Percentiles rank a stretch among this genome's conserved stretches.
Evolutionary conservation across 2,329 filamentous ascomycete genomes (phyloP).

Genomic region (Fusarium sp.): DNA sequence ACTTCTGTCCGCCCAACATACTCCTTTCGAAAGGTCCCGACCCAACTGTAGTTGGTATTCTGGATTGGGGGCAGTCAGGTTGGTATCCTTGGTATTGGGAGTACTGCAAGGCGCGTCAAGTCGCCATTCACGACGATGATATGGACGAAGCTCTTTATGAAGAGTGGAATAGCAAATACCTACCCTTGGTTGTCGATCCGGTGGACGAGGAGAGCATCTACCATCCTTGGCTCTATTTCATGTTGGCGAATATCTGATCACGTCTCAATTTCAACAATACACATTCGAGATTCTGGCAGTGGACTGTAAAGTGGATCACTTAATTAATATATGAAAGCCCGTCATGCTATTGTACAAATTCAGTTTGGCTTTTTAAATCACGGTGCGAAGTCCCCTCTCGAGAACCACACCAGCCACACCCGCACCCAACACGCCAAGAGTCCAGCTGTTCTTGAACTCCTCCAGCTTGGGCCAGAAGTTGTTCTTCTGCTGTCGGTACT

Average conservation of each 20-base stretch:
- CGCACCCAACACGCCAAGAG: neutral
- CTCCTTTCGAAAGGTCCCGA: conserved; percentile 32
- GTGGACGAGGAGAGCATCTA: conserved; percentile 49
- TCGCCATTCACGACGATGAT: conserved; percentile 33
- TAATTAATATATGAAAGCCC: too few relatives aligned
- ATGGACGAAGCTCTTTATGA: conserved; percentile 42
- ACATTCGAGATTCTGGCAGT: too few relatives aligned
- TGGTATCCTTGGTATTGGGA: conserved; percentile 52
- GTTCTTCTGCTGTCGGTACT: conserved; percentile 18
- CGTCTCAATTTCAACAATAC: neutral
- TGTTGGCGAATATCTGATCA: conserved; percentile 8
- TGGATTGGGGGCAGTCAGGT: conserved; percentile 49
- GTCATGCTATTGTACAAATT: neutral
- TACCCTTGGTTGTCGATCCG: conserved; percentile 47
- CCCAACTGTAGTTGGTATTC: conserved; percentile 37
- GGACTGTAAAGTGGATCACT: too few relatives aligned
- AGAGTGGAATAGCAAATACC: conserved; percentile 48
- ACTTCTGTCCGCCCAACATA: conserved; percentile 44
- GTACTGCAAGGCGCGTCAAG: conserved; percentile 45
- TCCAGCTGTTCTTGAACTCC: conserved; percentile 11
- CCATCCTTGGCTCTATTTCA: conserved; percentile 50
- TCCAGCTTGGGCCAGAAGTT: conserved; percentile 21
- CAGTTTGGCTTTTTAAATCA: neutral
- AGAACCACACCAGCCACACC: conserved; percentile 8
- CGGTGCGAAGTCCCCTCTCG: neutral